Percentiles rank a stretch among this genome's conserved stretches.
phyloP scores from a whole-genome alignment of 2,329 filamentous ascomycete genomes.

The Graphiopsis chlorocephala region DNA sequence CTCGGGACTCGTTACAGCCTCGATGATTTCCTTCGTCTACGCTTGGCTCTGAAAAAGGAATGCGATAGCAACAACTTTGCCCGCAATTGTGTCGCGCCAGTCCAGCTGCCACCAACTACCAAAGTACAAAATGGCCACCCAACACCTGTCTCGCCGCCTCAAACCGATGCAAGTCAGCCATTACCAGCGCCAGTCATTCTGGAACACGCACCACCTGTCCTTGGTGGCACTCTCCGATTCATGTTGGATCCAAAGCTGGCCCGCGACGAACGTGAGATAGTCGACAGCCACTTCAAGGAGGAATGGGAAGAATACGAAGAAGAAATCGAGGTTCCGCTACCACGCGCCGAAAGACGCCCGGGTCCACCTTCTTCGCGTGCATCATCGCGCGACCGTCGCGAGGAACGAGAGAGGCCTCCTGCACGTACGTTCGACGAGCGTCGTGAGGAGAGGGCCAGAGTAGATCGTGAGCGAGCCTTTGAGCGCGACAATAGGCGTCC shows the following conservation, averaged over 20 bases:
- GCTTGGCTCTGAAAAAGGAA: conserved; percentile 83
- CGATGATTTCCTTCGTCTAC: conserved; percentile 78
- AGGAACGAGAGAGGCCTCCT: conserved; percentile 13
- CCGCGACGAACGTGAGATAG: conserved; percentile 64
- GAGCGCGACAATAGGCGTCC: conserved; percentile 16
- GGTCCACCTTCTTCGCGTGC: conserved; percentile 19
- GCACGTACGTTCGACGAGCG: conserved; percentile 6
- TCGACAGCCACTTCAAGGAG: conserved; percentile 66
- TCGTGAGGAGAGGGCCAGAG: conserved; percentile 25
- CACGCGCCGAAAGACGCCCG: conserved; percentile 18
- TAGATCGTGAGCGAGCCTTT: conserved; percentile 23
- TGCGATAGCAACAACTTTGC: conserved; percentile 61
- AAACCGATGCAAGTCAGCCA: conserved; percentile 22
- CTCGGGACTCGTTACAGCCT: conserved; percentile 70
- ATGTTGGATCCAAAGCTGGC: conserved; percentile 80
- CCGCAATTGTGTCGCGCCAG: conserved; percentile 55
- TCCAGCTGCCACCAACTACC: conserved; percentile 1
- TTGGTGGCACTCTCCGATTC: conserved; percentile 73
- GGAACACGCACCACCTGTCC: conserved; percentile 12
- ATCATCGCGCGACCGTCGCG: conserved; percentile 14
- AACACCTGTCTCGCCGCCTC: conserved; percentile 34
- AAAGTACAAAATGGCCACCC: conserved; percentile 31
- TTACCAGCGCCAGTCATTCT: conserved; percentile 17
- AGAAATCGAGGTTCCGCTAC: conserved; percentile 62
- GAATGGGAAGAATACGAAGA: conserved; percentile 75